phyloP scores from a whole-genome alignment of 306 rosid genomes.

The Rubus parviflorus region DNA sequence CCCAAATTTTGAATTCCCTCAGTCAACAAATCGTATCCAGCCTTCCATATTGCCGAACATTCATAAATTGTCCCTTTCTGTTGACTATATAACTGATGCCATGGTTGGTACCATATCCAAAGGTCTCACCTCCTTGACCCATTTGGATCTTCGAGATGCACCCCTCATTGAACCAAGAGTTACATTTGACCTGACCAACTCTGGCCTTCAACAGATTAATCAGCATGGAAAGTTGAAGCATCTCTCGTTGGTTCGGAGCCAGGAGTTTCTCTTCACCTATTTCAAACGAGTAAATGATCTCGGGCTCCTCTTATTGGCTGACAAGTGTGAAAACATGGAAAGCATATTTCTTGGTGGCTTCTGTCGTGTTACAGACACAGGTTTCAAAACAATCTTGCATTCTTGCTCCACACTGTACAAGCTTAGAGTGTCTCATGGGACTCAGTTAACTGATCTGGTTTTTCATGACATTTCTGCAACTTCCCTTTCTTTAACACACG shows the following conservation, averaged over 20 bases:
- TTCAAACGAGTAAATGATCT: conserved; percentile 87
- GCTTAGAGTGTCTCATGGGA: conserved; percentile 89
- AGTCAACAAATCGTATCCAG: conserved; percentile 38
- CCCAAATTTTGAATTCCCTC: conserved; percentile 60
- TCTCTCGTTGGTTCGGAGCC: conserved; percentile 84
- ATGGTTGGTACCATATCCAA: conserved; percentile 74
- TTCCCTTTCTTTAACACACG: conserved; percentile 73
- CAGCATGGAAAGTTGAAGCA: conserved; percentile 73
- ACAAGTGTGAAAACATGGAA: conserved; percentile 75
- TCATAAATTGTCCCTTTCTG: conserved; percentile 79
- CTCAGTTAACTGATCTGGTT: conserved; percentile 83
- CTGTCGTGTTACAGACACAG: conserved; percentile 96
- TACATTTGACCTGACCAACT: conserved; percentile 74
- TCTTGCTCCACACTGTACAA: conserved; percentile 73
- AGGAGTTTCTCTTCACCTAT: conserved; percentile 61
- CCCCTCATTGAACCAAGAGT: conserved; percentile 79
- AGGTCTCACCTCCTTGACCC: conserved; percentile 62
- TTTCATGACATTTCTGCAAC: conserved; percentile 93
- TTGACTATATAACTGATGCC: conserved; percentile 83
- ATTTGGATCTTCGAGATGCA: conserved; percentile 91
- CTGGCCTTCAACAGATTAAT: conserved; percentile 90
- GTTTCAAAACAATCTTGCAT: conserved; percentile 86
- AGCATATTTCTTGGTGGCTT: conserved; percentile 93
- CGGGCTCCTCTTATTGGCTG: conserved; percentile 89
- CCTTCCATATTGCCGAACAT: conserved; percentile 66